A percentile compares a stretch with the other conserved stretches of the same genome.
These are phyloP conservation scores for Cryptomeria japonica DNA, from an alignment of 75 land plant genomes.

Conservation along the genomic window DNA sequence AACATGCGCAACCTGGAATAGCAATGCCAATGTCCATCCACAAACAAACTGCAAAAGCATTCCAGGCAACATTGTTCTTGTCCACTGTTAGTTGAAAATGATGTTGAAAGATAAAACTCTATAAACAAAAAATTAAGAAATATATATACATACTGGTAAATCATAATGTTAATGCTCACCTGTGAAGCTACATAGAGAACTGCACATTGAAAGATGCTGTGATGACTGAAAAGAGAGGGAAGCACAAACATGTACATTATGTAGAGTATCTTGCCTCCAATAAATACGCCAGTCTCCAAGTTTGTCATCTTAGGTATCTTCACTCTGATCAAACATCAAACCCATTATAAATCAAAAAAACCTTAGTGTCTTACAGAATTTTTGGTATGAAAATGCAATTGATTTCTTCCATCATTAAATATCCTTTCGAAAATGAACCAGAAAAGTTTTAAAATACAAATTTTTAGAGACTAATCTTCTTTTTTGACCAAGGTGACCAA, in stretches of 20 bases:
- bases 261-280: slow-evolving; percentile 46
- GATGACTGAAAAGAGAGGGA: slow-evolving; percentile 39
- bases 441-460: background rate
- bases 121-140: background rate
- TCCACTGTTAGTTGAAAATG: background rate
- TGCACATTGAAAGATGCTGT: slow-evolving; percentile 13
- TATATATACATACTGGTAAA: background rate
- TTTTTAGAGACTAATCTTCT: background rate
- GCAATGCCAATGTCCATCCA: slow-evolving; percentile 49
- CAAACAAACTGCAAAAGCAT: slow-evolving; percentile 37
- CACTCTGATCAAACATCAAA: slow-evolving; percentile 24
- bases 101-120: background rate
- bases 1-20: slow-evolving; percentile 59
- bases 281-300: slow-evolving; percentile 27
- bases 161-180: background rate
- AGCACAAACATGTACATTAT: slow-evolving; percentile 46
- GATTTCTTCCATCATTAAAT: background rate
- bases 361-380: background rate
- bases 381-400: background rate
- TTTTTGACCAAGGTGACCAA: background rate
- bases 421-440: background rate
- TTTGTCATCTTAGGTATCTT: slow-evolving; percentile 49
- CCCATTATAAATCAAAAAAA: background rate
- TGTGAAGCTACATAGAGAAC: slow-evolving; percentile 32
- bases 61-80: background rate